Evolutionary conservation across 805 yeast genomes (phyloP), one percentile per base, ranked within the genome.

Genomic region (Blastobotrys peoriensis): DNA sequence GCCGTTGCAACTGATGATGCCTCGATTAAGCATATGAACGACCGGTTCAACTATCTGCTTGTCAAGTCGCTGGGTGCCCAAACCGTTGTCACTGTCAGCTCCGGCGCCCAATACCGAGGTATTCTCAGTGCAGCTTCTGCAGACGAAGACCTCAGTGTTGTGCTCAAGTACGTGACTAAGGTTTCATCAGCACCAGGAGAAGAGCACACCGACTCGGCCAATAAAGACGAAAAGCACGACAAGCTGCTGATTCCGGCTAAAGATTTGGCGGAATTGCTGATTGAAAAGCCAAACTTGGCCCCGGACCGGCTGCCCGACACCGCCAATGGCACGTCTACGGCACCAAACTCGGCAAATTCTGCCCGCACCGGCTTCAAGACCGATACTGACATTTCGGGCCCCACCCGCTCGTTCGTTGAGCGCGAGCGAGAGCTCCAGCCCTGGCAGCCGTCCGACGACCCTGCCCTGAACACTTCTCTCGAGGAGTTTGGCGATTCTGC

Each of bases 381-480:
- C 1, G 98, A 91, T 63, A 66, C 80, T 1, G 98, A 86, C 60
- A 91, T 93, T 43, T 78, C 91, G 3, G 75, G 79, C 4, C 36
- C 40, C 8, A 44, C 50, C 3, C 40, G 49, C 4, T 56, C 57
- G 10, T 51, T 70, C 27, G 71, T 65, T 48, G 30, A 25, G 10
- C 8, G 30, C 10, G 93, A 85, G 63, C 76, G 95, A 48, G 88
- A 82, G 56, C 74, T 93, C 44, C 79, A 84, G 64, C 74, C 71
- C 56, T 91, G 98, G 98, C 76, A 76, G 17, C 95, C 95, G 3
- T 94, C 83, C 42, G 76, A 59, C 16, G 60, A 59, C n/a, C 55
- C 44, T 18, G 45, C 51, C 15, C 42, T 50, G 16, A 52, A 49
- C 35, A 58, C 55, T 43, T 56, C 63, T 8, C 55, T 71, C 21